Evolutionary conservation across 2,329 filamentous ascomycete genomes (phyloP).

Genomic region (Scytalidium sp.): DNA sequence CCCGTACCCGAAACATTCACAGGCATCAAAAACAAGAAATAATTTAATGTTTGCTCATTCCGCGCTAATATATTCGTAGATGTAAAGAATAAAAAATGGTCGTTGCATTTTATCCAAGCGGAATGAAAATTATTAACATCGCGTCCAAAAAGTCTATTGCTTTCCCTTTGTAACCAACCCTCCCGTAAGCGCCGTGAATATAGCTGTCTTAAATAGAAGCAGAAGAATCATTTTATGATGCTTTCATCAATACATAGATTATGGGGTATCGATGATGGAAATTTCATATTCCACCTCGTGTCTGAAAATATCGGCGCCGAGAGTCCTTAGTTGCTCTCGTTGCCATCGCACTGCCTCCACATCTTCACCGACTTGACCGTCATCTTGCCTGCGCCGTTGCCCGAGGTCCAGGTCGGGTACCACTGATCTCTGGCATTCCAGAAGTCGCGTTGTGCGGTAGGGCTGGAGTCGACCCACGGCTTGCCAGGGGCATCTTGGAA

Average conservation of each 20-base stretch:
- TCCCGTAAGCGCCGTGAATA: background rate
- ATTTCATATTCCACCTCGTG: conserved; percentile 6
- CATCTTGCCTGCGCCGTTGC: conserved; percentile 55
- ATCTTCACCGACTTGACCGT: conserved; percentile 69
- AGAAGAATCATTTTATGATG: too few species aligned
- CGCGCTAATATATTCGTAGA: too few species aligned
- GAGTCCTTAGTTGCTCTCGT: conserved; percentile 33
- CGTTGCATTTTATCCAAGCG: too few species aligned
- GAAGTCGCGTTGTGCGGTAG: conserved; percentile 70
- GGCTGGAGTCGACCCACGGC: conserved; percentile 72
- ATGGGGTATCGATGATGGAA: background rate
- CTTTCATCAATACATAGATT: conserved; percentile 3
- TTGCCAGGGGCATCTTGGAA: conserved; percentile 74
- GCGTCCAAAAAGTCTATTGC: too few species aligned
- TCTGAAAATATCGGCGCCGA: too few species aligned
- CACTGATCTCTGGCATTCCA: conserved; percentile 66
- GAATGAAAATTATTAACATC: too few species aligned
- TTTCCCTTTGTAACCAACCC: too few species aligned
- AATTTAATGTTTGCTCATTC: too few species aligned
- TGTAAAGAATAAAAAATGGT: too few species aligned
- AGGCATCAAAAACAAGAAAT: too few species aligned
- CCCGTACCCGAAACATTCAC: too few species aligned
- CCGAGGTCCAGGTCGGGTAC: conserved; percentile 65
- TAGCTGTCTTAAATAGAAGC: too few species aligned
- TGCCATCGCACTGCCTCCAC: conserved; percentile 65